These are phyloP conservation scores for Cardamine occulta DNA, from an alignment of 345 rosid genomes.

Conservation along the genomic window DNA sequence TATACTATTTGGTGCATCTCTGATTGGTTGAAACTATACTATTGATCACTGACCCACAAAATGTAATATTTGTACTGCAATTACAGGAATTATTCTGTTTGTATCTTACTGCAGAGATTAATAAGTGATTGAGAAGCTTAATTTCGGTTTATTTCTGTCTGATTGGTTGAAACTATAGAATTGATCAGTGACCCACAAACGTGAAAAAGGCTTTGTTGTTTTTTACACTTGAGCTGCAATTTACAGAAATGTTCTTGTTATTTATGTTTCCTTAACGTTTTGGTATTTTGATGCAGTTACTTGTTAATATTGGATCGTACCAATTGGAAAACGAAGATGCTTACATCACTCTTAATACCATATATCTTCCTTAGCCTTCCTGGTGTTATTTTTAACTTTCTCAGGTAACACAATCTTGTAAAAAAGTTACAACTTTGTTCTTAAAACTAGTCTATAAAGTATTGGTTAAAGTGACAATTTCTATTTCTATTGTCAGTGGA, in stretches of 20 bases:
- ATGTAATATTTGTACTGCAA: not conserved
- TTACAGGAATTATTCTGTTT: too few species aligned
- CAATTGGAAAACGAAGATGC: conserved; percentile 92
- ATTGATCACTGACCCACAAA: not conserved
- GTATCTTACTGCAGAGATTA: not conserved
- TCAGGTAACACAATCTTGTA: conserved; percentile 55
- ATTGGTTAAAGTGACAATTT: not conserved
- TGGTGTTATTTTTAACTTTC: conserved; percentile 55
- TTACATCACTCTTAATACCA: conserved; percentile 85
- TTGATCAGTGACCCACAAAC: not conserved
- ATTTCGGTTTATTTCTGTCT: not conserved
- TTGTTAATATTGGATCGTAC: conserved; percentile 88
- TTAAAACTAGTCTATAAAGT: not conserved
- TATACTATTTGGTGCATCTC: not conserved
- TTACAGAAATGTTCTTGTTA: not conserved
- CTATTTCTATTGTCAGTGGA: conserved; percentile 52
- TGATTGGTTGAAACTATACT: not conserved
- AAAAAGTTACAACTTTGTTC: not conserved
- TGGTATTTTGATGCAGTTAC: conserved; percentile 55
- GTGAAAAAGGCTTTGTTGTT: not conserved
- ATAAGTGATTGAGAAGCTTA: not conserved
- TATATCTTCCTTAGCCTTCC: conserved; percentile 92
- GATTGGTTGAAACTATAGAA: not conserved
- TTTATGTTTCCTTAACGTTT: not conserved
- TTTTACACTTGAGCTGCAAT: not conserved